Evolutionary conservation across 768 basidiomycete genomes (phyloP).

Genomic region (Terana coerulea): DNA sequence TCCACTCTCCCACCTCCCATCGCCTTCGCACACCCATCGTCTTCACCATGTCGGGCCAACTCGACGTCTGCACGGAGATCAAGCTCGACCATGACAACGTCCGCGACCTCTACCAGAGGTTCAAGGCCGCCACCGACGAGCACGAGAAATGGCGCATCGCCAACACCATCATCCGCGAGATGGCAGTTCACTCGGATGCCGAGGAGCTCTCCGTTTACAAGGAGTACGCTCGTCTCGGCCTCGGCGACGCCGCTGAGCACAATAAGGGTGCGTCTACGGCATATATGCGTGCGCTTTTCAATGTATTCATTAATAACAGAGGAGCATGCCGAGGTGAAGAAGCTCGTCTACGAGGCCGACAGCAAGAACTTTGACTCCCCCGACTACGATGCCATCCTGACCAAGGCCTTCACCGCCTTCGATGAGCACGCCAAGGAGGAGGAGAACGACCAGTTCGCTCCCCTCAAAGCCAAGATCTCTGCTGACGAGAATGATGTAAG

Average conservation of each 20-base stretch:
- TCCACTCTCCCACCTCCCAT: neutral
- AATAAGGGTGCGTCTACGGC: slow-evolving; percentile 12
- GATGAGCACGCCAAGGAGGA: slow-evolving; percentile 1
- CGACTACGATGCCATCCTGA: neutral
- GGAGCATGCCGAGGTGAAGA: neutral
- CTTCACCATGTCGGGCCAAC: neutral
- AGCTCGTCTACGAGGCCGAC: neutral
- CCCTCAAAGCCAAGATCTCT: neutral
- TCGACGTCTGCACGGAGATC: slow-evolving; percentile 19
- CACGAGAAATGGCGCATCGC: slow-evolving; percentile 10
- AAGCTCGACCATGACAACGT: slow-evolving; percentile 25
- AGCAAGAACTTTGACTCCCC: neutral
- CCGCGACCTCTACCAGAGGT: slow-evolving; percentile 19
- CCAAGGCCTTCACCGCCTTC: neutral
- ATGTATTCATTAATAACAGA: neutral
- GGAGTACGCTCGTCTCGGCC: slow-evolving; percentile 13
- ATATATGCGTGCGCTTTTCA: neutral
- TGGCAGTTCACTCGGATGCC: slow-evolving; percentile 15
- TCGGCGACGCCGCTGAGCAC: slow-evolving; percentile 17
- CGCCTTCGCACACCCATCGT: neutral
- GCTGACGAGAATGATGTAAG: neutral
- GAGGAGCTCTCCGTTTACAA: slow-evolving; percentile 22
- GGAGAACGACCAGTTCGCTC: neutral
- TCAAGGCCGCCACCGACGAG: slow-evolving; percentile 1
- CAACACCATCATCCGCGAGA: slow-evolving; percentile 16